These are phyloP conservation scores for Penstemon newberryi DNA, from an alignment of 257 asterid genomes.

Conservation along the genomic window DNA sequence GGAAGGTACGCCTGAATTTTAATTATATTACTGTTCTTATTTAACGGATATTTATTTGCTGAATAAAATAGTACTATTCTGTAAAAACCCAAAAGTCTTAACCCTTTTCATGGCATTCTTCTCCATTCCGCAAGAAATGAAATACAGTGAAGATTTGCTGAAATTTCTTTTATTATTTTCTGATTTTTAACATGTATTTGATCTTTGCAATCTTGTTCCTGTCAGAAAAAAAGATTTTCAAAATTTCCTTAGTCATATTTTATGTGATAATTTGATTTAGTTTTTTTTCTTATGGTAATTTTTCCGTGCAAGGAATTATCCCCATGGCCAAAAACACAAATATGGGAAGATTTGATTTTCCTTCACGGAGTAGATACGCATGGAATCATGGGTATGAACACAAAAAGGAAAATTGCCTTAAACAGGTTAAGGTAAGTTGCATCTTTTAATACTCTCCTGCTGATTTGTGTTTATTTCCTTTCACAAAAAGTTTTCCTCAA, in stretches of 20 bases:
- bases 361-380: conserved; percentile 16
- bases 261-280: conserved; percentile 21
- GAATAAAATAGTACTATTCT: neutral
- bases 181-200: neutral
- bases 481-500: neutral
- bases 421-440: conserved; percentile 22
- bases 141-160: neutral
- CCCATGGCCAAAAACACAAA: conserved; percentile 1
- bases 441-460: conserved; percentile 7
- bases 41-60: conserved; percentile 28
- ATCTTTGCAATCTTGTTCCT: conserved; percentile 14
- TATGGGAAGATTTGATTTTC: conserved; percentile 33
- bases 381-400: conserved; percentile 19
- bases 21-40: conserved; percentile 10
- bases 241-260: conserved; percentile 20
- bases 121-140: neutral
- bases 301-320: conserved; percentile 1
- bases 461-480: conserved; percentile 29
- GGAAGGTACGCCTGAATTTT: conserved; percentile 34
- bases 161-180: neutral
- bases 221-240: neutral
- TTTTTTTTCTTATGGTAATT: conserved; percentile 10
- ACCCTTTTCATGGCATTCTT: neutral
- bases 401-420: conserved; percentile 9
- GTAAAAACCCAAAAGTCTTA: neutral